Percentiles rank a stretch among this genome's conserved stretches.
phyloP scores from a whole-genome alignment of 2,329 filamentous ascomycete species.

The Metarhizium album region DNA sequence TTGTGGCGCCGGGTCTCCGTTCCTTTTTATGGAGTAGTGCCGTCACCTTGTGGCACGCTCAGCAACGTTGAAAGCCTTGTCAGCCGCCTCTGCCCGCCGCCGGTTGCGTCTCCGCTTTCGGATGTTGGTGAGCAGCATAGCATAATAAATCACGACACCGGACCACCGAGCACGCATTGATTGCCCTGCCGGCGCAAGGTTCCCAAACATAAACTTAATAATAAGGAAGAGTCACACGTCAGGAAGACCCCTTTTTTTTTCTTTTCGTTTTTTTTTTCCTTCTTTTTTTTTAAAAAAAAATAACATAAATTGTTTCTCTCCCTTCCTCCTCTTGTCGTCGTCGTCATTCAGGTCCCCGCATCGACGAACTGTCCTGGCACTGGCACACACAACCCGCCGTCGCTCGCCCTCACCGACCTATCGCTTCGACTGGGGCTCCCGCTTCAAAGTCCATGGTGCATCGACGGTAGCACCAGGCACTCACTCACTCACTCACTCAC shows the following conservation, averaged over 20 bases:
- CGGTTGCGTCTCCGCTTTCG: constrained; percentile 11
- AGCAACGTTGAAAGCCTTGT: background rate
- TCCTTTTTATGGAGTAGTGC: background rate
- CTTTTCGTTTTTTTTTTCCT: too few species aligned
- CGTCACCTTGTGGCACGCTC: background rate
- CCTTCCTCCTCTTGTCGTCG: background rate
- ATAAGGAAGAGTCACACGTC: constrained; percentile 5
- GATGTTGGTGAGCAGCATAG: constrained; percentile 7
- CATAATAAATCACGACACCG: constrained; percentile 7
- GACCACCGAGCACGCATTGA: constrained; percentile 4
- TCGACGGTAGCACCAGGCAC: too few species aligned
- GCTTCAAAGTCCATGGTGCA: background rate
- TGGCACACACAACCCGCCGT: background rate
- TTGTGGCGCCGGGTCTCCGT: background rate
- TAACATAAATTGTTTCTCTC: background rate
- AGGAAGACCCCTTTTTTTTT: background rate
- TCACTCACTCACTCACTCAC: background rate
- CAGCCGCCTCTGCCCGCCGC: constrained; percentile 4
- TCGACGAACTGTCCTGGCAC: background rate
- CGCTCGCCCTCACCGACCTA: background rate
- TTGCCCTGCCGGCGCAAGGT: background rate
- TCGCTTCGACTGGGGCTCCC: background rate
- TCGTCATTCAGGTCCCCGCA: constrained; percentile 1
- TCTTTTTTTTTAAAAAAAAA: too few species aligned
- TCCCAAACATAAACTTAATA: constrained; percentile 1